Base-by-base conservation (phyloP, 1,284 basidiomycete species). In the Leucoagaricus sp. region DNA sequence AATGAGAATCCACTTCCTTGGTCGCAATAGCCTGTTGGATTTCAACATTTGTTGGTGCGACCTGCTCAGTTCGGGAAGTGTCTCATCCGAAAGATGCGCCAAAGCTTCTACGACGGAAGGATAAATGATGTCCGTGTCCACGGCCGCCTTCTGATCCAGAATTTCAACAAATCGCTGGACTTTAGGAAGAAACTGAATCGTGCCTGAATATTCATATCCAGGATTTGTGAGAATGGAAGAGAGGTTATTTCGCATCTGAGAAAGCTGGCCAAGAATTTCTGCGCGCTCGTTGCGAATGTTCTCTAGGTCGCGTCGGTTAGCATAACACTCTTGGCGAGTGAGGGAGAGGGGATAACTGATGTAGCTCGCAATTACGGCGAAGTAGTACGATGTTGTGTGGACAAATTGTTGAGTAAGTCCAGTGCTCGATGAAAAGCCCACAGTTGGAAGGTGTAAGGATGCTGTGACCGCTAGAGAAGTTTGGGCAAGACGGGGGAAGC, bases 281-380 rank as follows among this genome's bases (percentile, higher is more conserved):
- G 89, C 89, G 9, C 82, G 77, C 59, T 84, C 76, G 62, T 92
- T 80, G 19, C 89, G 77, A 7, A 90, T 74, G 23, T 70, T 75
- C 58, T 86, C 80, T 15, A 91, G 75, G 50, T 80, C 75, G 53
- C 73, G 72, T n/a, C 80, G 78, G 61, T 85, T 87, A 59, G 78
- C 71, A 29, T 67, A 69, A 64, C 87, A 89, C 69, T 92, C 90
- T 54, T 86, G 82, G 15, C 78, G 75, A 3, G 83, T 75, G 9
- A 91, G 76, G 47, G 79, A 73, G 9, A 86, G 59, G 10, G 55
- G 55, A n/a, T 57, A 51, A 17, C 42, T 26, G 44, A 57, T 40
- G 23, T 15, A 23, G 21, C 17, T 57, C 3, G n/a, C 53, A 13
- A 51, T 13, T 25, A 60, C 31, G 10, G 50, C 48, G 34, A 63